Percentiles rank a stretch among this genome's conserved stretches.
These are phyloP conservation scores for Tagetes patula DNA, from an alignment of 129 eudicot species.

Conservation along the genomic window DNA sequence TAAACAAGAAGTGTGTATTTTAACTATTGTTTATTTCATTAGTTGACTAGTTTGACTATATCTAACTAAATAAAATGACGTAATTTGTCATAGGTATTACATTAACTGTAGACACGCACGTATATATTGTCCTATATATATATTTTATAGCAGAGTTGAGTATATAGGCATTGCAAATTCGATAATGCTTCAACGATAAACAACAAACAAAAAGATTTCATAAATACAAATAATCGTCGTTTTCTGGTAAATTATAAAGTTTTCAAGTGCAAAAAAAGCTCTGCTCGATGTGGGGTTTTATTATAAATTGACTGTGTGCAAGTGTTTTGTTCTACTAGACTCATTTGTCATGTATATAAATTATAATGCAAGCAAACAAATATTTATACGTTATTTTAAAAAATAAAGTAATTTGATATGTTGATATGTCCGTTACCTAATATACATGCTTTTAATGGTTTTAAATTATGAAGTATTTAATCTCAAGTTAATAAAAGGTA, in stretches of 20 bases:
- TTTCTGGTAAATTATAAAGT: slow-evolving; percentile 24
- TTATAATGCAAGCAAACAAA: slow-evolving; percentile 25
- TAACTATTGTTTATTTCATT: too few relatives aligned
- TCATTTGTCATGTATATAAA: slow-evolving; percentile 34
- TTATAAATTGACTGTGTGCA: not conserved
- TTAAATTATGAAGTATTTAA: too few relatives aligned
- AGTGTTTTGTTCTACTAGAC: slow-evolving; percentile 36
- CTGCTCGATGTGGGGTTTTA: slow-evolving; percentile 27
- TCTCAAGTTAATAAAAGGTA: too few relatives aligned
- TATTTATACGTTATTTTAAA: not conserved
- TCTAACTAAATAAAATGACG: slow-evolving; percentile 10
- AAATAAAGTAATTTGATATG: slow-evolving; percentile 13
- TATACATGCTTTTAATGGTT: slow-evolving; percentile 9
- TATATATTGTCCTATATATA: too few relatives aligned
- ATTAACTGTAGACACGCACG: not conserved
- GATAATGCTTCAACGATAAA: not conserved
- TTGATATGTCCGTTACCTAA: slow-evolving; percentile 20
- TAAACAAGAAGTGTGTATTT: too few relatives aligned
- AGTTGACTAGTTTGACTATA: not conserved
- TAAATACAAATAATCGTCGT: slow-evolving; percentile 15
- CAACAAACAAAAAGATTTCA: not conserved
- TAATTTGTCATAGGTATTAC: not conserved
- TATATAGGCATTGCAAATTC: not conserved
- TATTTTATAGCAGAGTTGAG: not conserved
- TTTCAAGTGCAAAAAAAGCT: slow-evolving; percentile 22